Evolutionary conservation across 257 asterid genomes (phyloP), one percentile per base, ranked within the genome.

Genomic region (Salvia rosmarinus): DNA sequence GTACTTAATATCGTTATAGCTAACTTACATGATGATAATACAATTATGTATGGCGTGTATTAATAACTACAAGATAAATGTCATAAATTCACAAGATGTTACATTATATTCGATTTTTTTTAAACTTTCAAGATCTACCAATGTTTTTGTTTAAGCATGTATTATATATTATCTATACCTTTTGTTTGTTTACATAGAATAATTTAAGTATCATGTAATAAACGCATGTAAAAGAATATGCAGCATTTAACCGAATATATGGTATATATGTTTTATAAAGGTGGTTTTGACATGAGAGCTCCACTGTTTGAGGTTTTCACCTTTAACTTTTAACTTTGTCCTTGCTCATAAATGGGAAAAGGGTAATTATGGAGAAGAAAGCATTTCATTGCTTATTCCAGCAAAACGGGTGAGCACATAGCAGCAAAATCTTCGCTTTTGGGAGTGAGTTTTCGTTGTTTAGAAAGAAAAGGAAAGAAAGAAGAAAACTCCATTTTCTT

Each of bases 391-490:
- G 84, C 85, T 58, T 44, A 40, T 85, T 82, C 82, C 57, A 82
- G 67, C 86, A 73, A 74, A 82, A 83, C 83, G 39, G 84, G 89
- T 79, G 71, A 81, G 83, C 83, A 75, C 67, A 72, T 72, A 76
- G 61, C 70, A 67, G 79, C 81, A 88, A 81, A 39, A 78, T 54
- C 74, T 78, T 70, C 62, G 79, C 80, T 64, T 82, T 82, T 78
- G 75, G 12, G 19, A 74, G 65, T 37, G 56, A 58, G 21, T 42
- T 75, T 69, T 63, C 68, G 65, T 51, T 66, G 78, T 61, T 61
- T 25, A 25, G 3, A 25, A 25, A 25, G 0, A 19, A 60, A 32
- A 32, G 9, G 2, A 19, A 60, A 17, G 16, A 32, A 5, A 16
- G 20, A 12, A 20, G 6, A 2, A 4, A 9, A 6, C 57, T 23